Evolutionary conservation across 2,329 filamentous ascomycete genomes (phyloP).

Genomic region (Dryadomyces quercivorus): DNA sequence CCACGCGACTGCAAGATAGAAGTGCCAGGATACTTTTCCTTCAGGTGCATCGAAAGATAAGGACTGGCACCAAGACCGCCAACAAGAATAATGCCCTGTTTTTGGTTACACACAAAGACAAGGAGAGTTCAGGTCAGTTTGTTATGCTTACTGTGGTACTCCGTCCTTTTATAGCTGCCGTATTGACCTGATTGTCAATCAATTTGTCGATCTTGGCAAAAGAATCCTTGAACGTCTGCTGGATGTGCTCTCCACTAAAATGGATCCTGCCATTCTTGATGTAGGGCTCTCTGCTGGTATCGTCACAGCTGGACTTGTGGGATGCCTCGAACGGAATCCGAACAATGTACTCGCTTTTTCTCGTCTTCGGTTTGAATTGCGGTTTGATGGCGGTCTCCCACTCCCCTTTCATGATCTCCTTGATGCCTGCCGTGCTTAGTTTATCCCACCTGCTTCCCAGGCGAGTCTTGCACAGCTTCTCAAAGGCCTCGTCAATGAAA

Average conservation of each 20-base stretch:
- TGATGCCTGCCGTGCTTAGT: not conserved
- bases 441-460: not conserved
- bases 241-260: not conserved
- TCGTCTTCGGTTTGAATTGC: not conserved
- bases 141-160: not conserved
- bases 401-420: not conserved
- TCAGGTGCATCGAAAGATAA: not conserved
- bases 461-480: not conserved
- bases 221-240: not conserved
- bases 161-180: not conserved
- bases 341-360: not conserved
- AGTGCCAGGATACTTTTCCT: not conserved
- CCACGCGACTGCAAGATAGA: not conserved
- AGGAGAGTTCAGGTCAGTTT: not conserved
- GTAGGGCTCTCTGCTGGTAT: not conserved
- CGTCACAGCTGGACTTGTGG: not conserved
- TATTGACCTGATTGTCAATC: not conserved
- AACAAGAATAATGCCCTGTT: not conserved
- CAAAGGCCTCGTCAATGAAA: not conserved
- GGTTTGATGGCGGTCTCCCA: not conserved
- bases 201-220: not conserved
- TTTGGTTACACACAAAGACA: not conserved
- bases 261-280: not conserved
- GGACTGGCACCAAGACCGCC: not conserved
- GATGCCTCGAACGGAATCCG: not conserved